These are phyloP conservation scores for Petunia axillaris DNA, from an alignment of 257 asterid genomes.

Conservation along the genomic window DNA sequence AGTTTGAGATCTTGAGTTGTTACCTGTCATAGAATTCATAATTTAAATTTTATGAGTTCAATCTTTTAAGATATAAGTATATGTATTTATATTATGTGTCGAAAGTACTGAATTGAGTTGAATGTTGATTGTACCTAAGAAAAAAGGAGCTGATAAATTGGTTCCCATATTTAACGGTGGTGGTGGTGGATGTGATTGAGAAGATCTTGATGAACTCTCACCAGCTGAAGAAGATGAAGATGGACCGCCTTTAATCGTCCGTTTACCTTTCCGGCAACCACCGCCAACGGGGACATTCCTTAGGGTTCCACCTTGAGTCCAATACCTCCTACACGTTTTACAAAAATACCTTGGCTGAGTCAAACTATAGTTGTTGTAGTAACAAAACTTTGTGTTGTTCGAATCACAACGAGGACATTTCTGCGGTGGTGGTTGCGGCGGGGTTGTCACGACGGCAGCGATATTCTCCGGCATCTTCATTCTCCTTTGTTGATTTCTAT, in stretches of 20 bases:
- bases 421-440: constrained; percentile 32
- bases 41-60: too few relatives aligned
- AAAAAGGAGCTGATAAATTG: constrained; percentile 18
- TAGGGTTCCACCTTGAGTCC: constrained; percentile 50
- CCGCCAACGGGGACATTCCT: constrained; percentile 49
- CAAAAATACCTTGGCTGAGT: constrained; percentile 44
- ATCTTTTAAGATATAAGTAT: too few relatives aligned
- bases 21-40: background rate
- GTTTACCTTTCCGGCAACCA: constrained; percentile 38
- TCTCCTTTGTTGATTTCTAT: constrained; percentile 32
- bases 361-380: constrained; percentile 43
- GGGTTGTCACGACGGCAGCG: background rate
- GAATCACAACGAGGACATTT: constrained; percentile 47
- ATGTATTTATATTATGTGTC: too few relatives aligned
- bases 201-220: constrained; percentile 32
- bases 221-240: constrained; percentile 26
- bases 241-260: constrained; percentile 6
- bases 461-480: constrained; percentile 35
- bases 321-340: constrained; percentile 44
- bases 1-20: constrained; percentile 6
- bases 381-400: constrained; percentile 42
- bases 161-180: background rate
- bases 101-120: too few relatives aligned
- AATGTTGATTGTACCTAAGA: background rate
- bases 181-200: background rate